These are phyloP conservation scores for Saprolegnia diclina DNA, from an alignment of 352 stramenopile genomes.

Conservation along the genomic window DNA sequence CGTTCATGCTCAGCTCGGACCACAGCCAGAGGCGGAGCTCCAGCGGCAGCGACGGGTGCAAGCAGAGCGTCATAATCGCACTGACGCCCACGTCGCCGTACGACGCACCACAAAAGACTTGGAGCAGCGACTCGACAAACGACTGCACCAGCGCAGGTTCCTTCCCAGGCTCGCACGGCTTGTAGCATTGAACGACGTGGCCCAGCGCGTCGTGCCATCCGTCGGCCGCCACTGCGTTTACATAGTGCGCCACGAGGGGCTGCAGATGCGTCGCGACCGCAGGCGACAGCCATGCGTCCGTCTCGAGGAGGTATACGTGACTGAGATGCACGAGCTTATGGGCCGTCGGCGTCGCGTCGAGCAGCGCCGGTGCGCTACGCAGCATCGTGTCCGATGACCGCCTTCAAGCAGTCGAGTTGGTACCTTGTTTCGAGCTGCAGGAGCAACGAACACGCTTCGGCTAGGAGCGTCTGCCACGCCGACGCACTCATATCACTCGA, in stretches of 20 bases:
- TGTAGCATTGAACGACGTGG: slow-evolving; percentile 2
- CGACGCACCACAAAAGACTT: slow-evolving; percentile 23
- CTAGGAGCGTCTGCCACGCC: slow-evolving; percentile 7
- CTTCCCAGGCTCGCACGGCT: neutral
- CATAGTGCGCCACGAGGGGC: slow-evolving; percentile 4
- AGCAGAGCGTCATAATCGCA: slow-evolving; percentile 1
- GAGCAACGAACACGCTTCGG: neutral
- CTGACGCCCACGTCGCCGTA: slow-evolving; percentile 12
- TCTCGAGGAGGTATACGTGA: slow-evolving; percentile 23
- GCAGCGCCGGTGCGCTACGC: neutral
- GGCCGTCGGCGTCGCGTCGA: neutral
- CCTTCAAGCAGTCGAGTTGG: no score
- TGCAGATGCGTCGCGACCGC: neutral
- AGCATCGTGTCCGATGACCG: neutral
- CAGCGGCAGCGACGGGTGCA: neutral
- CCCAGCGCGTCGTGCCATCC: neutral
- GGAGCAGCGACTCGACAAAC: slow-evolving; percentile 16
- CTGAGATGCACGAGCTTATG: slow-evolving; percentile 18
- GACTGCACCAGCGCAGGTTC: neutral
- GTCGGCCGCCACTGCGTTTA: neutral
- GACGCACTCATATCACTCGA: neutral
- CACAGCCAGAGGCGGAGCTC: slow-evolving; percentile 2
- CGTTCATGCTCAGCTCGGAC: neutral
- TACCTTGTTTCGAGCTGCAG: slow-evolving; percentile 18
- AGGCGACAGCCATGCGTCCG: slow-evolving; percentile 2